These are phyloP conservation scores for Acacia melanoxylon DNA, from an alignment of 306 rosid genomes.

Conservation along the genomic window DNA sequence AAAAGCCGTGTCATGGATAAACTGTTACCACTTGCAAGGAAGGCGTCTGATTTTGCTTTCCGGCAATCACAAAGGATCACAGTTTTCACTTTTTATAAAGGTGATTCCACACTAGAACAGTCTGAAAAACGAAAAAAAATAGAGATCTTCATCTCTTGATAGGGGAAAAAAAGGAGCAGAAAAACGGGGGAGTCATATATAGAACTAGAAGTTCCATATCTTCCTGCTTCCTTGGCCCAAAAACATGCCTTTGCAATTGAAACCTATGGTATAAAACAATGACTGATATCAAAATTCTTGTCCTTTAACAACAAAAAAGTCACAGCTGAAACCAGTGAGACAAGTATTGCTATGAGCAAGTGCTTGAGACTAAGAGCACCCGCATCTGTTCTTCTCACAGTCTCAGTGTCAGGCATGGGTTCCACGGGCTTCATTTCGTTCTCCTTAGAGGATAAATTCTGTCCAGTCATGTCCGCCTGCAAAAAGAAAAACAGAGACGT, in stretches of 20 bases:
- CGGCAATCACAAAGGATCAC: background rate
- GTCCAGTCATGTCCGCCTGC: slow-evolving; percentile 44
- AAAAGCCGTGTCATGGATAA: background rate
- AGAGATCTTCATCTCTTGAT: background rate
- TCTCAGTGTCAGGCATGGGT: slow-evolving; percentile 43
- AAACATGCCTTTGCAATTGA: background rate
- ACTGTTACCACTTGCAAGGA: background rate
- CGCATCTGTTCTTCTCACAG: slow-evolving; percentile 76
- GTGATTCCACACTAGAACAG: background rate
- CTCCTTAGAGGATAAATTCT: slow-evolving; percentile 35
- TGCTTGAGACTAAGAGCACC: slow-evolving; percentile 65
- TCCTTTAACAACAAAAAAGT: slow-evolving; percentile 38
- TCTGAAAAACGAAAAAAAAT: background rate
- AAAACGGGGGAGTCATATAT: background rate
- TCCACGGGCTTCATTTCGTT: slow-evolving; percentile 31
- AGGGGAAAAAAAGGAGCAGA: background rate
- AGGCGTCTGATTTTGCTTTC: background rate
- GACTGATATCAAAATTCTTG: slow-evolving; percentile 31
- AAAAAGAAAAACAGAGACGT: slow-evolving; percentile 23
- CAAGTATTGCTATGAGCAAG: slow-evolving; percentile 42
- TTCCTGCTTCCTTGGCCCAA: slow-evolving; percentile 1
- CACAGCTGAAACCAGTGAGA: slow-evolving; percentile 51
- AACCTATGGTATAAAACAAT: background rate
- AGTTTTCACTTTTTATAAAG: background rate
- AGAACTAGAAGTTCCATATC: background rate